phyloP scores from a whole-genome alignment of 306 rosid genomes.

The Rosa multiflora region DNA sequence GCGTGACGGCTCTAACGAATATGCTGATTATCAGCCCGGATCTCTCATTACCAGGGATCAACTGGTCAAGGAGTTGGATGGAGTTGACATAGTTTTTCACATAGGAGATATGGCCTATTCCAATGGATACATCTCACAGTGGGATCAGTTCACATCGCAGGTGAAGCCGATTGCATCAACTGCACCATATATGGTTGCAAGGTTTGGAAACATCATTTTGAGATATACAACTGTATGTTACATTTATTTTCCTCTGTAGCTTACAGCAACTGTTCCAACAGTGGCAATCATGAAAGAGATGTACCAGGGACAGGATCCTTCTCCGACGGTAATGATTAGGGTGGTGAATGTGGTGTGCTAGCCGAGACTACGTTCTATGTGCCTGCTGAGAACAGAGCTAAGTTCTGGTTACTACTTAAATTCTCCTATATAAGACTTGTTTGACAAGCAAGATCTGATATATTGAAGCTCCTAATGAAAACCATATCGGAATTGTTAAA shows the following conservation, averaged over 20 bases:
- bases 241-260: conserved; percentile 9
- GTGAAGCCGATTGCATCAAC: conserved; percentile 81
- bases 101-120: conserved; percentile 77
- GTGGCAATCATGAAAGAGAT: conserved; percentile 88
- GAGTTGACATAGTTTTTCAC: conserved; percentile 77
- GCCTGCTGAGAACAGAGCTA: conserved; percentile 88
- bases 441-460: background rate
- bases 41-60: conserved; percentile 75
- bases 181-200: conserved; percentile 80
- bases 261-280: conserved; percentile 28
- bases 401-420: conserved; percentile 51
- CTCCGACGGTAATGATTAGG: conserved; percentile 61
- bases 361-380: conserved; percentile 80
- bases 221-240: background rate
- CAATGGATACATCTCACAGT: conserved; percentile 82
- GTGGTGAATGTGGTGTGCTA: conserved; percentile 86
- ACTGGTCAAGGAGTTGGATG: conserved; percentile 65
- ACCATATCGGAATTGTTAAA: no score
- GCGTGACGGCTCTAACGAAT: conserved; percentile 87
- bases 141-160: conserved; percentile 90
- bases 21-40: conserved; percentile 67
- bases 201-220: conserved; percentile 39
- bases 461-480: no score
- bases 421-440: background rate
- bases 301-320: conserved; percentile 78